Evolutionary conservation across 208 protist genomes (phyloP).

Genomic region (Trypanosoma platydactyli): DNA sequence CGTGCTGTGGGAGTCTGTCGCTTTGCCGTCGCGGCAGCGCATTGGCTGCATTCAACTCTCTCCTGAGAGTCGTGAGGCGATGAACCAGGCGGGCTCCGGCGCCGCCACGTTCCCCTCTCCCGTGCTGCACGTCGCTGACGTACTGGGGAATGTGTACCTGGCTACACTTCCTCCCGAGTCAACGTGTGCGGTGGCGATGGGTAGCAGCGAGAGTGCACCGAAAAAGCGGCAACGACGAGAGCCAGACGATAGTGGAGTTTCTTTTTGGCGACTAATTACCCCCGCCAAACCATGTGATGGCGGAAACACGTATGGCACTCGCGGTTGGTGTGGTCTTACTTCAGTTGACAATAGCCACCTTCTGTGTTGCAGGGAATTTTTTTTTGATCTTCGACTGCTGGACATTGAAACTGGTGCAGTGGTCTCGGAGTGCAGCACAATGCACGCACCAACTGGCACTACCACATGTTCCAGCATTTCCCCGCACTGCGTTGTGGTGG

Average conservation of each 20-base stretch:
- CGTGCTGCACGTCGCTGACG: conserved; percentile 19
- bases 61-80: conserved; percentile 2
- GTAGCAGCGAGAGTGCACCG: neutral
- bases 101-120: conserved; percentile 14
- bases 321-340: conserved; percentile 57
- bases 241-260: neutral
- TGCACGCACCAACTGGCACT: conserved; percentile 65
- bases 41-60: conserved; percentile 25
- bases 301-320: conserved; percentile 27
- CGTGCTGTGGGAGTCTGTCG: conserved; percentile 12
- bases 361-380: conserved; percentile 57
- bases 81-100: conserved; percentile 1
- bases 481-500: conserved; percentile 46
- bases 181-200: neutral
- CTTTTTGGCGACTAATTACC: conserved; percentile 35
- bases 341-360: conserved; percentile 19
- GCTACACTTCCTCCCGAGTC: conserved; percentile 13
- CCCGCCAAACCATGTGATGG: conserved; percentile 14
- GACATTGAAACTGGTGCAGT: conserved; percentile 39
- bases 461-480: conserved; percentile 25
- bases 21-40: conserved; percentile 16
- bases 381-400: conserved; percentile 66
- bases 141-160: conserved; percentile 27
- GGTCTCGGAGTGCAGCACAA: conserved; percentile 63
- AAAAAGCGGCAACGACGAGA: conserved; percentile 21